These are phyloP conservation scores for Aspergillus brasiliensis DNA, from an alignment of 2,329 filamentous ascomycete genomes.

Conservation along the genomic window DNA sequence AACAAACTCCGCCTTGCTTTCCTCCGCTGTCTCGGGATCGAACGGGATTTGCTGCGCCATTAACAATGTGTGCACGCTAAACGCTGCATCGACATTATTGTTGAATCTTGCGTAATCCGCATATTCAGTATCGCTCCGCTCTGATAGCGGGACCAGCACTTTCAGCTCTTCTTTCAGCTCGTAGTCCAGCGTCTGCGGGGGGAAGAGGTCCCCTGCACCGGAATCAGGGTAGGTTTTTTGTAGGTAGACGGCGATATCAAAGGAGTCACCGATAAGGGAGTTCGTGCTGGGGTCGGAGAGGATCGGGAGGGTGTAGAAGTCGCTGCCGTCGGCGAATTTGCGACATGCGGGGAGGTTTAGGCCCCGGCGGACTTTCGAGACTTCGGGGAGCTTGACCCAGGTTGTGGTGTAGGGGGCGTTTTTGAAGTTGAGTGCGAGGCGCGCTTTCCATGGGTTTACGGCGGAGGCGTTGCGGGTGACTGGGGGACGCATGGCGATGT, in stretches of 20 bases:
- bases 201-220: slow-evolving; percentile 54
- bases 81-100: slow-evolving; percentile 56
- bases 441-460: slow-evolving; percentile 56
- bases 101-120: slow-evolving; percentile 56
- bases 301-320: slow-evolving; percentile 64
- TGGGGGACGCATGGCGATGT: slow-evolving; percentile 47
- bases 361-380: slow-evolving; percentile 50
- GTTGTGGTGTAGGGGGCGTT: slow-evolving; percentile 48
- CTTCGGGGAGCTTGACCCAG: slow-evolving; percentile 58
- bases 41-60: slow-evolving; percentile 50
- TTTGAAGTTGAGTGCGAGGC: slow-evolving; percentile 56
- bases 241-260: slow-evolving; percentile 66
- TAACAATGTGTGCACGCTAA: slow-evolving; percentile 51
- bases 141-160: slow-evolving; percentile 45
- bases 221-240: slow-evolving; percentile 54
- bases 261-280: slow-evolving; percentile 60
- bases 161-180: slow-evolving; percentile 30
- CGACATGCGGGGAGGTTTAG: slow-evolving; percentile 55
- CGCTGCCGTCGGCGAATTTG: slow-evolving; percentile 57
- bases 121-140: slow-evolving; percentile 28
- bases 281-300: slow-evolving; percentile 50
- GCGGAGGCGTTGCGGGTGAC: slow-evolving; percentile 32
- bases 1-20: slow-evolving; percentile 51
- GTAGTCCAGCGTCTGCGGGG: slow-evolving; percentile 46
- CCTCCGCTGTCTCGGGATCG: slow-evolving; percentile 52